Evolutionary conservation across 108 stramenopile genomes (phyloP), one percentile per base, ranked within the genome.

Genomic region (Skeletonema potamos): DNA sequence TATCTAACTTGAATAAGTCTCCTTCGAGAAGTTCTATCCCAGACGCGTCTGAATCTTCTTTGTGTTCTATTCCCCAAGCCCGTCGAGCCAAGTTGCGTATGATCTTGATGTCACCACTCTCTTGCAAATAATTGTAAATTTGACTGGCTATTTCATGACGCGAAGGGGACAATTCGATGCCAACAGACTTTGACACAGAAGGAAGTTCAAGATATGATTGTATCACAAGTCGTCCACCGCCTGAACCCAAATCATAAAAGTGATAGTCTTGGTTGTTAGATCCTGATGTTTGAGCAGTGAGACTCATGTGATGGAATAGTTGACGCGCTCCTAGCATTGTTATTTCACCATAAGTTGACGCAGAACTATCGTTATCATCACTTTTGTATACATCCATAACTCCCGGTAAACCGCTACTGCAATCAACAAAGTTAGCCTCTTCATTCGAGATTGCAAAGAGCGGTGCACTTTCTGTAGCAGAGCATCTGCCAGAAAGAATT

Each of bases 321-420:
- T 91, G 90, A 20, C 87, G 75, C 43, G 84, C 74, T 62, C 88
- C 88, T 54, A 82, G 22, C 34, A 62, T 27, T 28, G 90, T 91
- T n/a, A 91, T 83, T 79, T 91, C 90, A 3, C 90, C 90, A 66
- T 91, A 91, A 3, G 87, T 88, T 9, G 76, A 77, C 30, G 51
- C 30, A 4, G 54, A 54, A 29, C n/a, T 24, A 15, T 62, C 64
- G 15, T 27, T 27, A 22, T 48, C 34, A 24, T 70, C 55, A 33
- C 54, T 67, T 34, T 44, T 34, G 44, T 36, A 77, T 27, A 74
- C 55, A 41, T 69, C 22, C 0, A 28, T 33, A 33, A 62, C 84
- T 13, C 18, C 32, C 4, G 76, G 66, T 18, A 81, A n/a, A 18
- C 76, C 71, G 15, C 60, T 66, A 11, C 68, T 37, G 13, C 76